Conservation (phyloP, 2,329 filamentous ascomycete genomes). For the Raffaelea arxii region DNA sequence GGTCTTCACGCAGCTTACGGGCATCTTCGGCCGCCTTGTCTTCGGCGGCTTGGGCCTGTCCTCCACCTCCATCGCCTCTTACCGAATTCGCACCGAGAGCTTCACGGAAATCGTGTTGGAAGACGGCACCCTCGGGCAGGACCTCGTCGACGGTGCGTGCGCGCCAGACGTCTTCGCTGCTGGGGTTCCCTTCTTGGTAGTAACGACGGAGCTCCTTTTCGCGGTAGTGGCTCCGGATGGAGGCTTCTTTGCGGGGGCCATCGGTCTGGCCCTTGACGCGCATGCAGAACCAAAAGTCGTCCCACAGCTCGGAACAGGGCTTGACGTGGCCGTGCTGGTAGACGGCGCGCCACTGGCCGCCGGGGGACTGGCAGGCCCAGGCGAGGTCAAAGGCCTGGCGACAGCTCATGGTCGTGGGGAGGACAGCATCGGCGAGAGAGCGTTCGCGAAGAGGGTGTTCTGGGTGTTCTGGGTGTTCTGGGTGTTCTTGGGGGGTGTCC, state of each 20-base stretch:
- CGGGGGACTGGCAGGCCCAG: constrained; percentile 87
- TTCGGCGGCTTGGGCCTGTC: background rate
- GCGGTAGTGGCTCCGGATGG: constrained; percentile 58
- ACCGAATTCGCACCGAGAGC: constrained; percentile 23
- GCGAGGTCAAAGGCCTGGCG: constrained; percentile 83
- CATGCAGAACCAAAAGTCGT: constrained; percentile 98
- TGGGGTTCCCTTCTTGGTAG: constrained; percentile 53
- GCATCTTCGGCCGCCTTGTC: constrained; percentile 26
- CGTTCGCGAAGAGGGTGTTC: constrained; percentile 10
- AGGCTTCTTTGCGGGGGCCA: constrained; percentile 43
- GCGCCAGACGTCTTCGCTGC: constrained; percentile 87
- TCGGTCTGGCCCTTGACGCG: constrained; percentile 57
- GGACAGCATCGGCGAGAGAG: constrained; percentile 54
- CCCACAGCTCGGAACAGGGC: constrained; percentile 76
- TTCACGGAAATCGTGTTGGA: constrained; percentile 21
- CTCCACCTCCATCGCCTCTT: too few relatives aligned
- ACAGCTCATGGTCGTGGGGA: constrained; percentile 80
- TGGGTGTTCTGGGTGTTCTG: background rate
- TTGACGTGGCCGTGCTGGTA: constrained; percentile 77
- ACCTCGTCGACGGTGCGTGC: constrained; percentile 47
- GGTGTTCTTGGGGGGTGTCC: constrained; percentile 5
- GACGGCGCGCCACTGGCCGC: constrained; percentile 83
- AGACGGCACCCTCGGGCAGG: constrained; percentile 39
- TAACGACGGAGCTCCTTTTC: constrained; percentile 57
- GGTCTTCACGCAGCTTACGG: constrained; percentile 29